Percentiles rank a stretch among this genome's conserved stretches.
Evolutionary conservation across 371 early-diverging fungal genomes (phyloP).

Genomic region (Thermomucor indicae-seudaticae): DNA sequence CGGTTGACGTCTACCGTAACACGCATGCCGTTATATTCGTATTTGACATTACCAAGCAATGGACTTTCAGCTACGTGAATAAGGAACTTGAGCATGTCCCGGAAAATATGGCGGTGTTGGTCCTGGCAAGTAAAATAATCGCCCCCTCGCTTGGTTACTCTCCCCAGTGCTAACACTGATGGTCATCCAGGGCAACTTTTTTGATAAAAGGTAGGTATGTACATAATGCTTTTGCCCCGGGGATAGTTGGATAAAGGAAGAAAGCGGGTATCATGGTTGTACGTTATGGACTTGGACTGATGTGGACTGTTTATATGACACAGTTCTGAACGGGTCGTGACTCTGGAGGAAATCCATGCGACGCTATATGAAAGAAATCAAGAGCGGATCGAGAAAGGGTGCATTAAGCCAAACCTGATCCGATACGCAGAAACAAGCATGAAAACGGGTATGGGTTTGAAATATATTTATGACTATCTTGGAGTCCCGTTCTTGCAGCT

Average conservation of each 20-base stretch:
- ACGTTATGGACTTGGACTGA: too few relatives aligned
- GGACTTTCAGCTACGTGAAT: constrained; percentile 62
- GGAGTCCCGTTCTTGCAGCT: constrained; percentile 62
- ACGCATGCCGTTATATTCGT: constrained; percentile 55
- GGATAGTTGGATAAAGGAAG: too few relatives aligned
- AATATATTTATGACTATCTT: constrained; percentile 58
- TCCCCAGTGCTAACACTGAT: background rate
- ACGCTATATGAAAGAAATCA: constrained; percentile 41
- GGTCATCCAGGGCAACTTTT: constrained; percentile 39
- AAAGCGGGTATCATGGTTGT: background rate
- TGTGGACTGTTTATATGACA: too few relatives aligned
- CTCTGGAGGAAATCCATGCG: constrained; percentile 33
- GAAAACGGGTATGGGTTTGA: constrained; percentile 57
- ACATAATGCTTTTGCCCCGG: too few relatives aligned
- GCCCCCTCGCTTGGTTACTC: too few relatives aligned
- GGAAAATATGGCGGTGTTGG: constrained; percentile 46
- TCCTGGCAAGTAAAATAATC: constrained; percentile 52
- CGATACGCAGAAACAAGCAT: constrained; percentile 61
- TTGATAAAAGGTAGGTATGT: constrained; percentile 41
- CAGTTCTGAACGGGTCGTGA: constrained; percentile 26
- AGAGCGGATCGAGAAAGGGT: constrained; percentile 34
- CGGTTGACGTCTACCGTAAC: constrained; percentile 63
- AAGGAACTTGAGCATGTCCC: constrained; percentile 52
- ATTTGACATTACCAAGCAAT: constrained; percentile 60
- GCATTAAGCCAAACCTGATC: constrained; percentile 52